A percentile compares a stretch with the other conserved stretches of the same genome.
Evolutionary conservation across 2,329 filamentous ascomycete genomes (phyloP).

Genomic region (Arthrobotrys sphaeroides): DNA sequence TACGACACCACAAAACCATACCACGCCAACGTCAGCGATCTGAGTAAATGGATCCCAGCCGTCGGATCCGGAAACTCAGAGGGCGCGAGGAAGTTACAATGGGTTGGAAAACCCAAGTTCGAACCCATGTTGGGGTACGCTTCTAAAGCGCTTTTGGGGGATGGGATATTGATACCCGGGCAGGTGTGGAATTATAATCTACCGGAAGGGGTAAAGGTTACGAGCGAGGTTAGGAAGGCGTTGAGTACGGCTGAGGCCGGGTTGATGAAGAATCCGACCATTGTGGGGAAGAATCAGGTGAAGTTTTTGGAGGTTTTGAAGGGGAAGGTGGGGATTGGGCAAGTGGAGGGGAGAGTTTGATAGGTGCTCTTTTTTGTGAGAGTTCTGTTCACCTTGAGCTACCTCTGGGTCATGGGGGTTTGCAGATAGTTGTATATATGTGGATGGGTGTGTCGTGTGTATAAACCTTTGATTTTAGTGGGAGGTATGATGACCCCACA

Average conservation of each 20-base stretch:
- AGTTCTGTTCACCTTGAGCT: too few relatives aligned
- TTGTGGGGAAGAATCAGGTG: slow-evolving; percentile 25
- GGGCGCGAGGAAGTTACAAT: slow-evolving; percentile 33
- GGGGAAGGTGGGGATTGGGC: slow-evolving; percentile 22
- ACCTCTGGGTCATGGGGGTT: too few relatives aligned
- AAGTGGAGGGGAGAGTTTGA: slow-evolving; percentile 12
- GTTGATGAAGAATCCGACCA: slow-evolving; percentile 43
- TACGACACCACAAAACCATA: slow-evolving; percentile 40
- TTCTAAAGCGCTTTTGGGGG: slow-evolving; percentile 15
- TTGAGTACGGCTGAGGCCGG: slow-evolving; percentile 36
- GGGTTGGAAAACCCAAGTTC: slow-evolving; percentile 36
- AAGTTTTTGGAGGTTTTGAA: slow-evolving; percentile 36
- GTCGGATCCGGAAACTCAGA: slow-evolving; percentile 1
- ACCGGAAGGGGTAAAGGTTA: neutral
- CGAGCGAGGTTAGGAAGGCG: neutral
- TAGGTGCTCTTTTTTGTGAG: neutral
- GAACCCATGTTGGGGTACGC: slow-evolving; percentile 43
- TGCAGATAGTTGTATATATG: too few relatives aligned
- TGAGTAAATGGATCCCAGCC: slow-evolving; percentile 29
- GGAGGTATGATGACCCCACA: too few relatives aligned
- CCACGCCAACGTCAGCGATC: slow-evolving; percentile 17
- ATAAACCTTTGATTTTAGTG: too few relatives aligned
- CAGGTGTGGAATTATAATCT: slow-evolving; percentile 2
- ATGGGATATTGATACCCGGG: slow-evolving; percentile 40
- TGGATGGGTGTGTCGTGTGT: too few relatives aligned